Percentiles rank a stretch among this genome's conserved stretches.
Evolutionary conservation across 1,284 basidiomycete species (phyloP).

Genomic region (Violaceomyces palustris): DNA sequence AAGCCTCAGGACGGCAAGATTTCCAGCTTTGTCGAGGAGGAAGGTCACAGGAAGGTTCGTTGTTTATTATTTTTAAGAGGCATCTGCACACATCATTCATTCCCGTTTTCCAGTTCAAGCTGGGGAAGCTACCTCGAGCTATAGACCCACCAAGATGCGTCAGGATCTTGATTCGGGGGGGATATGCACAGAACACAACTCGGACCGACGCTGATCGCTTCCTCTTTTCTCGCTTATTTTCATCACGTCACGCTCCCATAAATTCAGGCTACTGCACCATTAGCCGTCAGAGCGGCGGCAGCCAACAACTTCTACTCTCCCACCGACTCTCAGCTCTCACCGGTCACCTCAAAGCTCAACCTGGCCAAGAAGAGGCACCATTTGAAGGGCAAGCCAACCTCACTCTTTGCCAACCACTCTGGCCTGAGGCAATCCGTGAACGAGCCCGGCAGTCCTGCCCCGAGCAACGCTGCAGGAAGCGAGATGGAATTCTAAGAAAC

Average conservation of each 20-base stretch:
- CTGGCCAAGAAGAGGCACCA: slow-evolving; percentile 49
- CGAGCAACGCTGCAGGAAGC: slow-evolving; percentile 17
- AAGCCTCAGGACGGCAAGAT: slow-evolving; percentile 41
- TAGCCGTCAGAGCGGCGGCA: slow-evolving; percentile 45
- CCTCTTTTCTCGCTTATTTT: neutral
- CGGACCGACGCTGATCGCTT: neutral
- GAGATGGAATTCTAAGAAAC: slow-evolving; percentile 24
- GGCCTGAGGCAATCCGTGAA: slow-evolving; percentile 21
- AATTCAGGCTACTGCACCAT: slow-evolving; percentile 39
- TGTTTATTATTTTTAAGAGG: too few species aligned
- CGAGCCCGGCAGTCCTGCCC: slow-evolving; percentile 26
- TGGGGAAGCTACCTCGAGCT: too few species aligned
- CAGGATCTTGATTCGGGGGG: too few species aligned
- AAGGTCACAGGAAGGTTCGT: slow-evolving; percentile 43
- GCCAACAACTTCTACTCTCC: slow-evolving; percentile 48
- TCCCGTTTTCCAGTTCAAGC: too few species aligned
- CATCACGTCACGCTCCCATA: too few species aligned
- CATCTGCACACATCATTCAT: too few species aligned
- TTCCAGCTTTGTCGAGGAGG: slow-evolving; percentile 43
- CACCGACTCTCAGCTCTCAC: slow-evolving; percentile 50
- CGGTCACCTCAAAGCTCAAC: slow-evolving; percentile 51
- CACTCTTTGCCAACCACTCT: slow-evolving; percentile 42
- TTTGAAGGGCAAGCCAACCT: slow-evolving; percentile 48
- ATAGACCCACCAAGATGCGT: too few species aligned
- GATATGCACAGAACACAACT: neutral